phyloP scores from a whole-genome alignment of 768 basidiomycete species.

The Crucibulum laeve region DNA sequence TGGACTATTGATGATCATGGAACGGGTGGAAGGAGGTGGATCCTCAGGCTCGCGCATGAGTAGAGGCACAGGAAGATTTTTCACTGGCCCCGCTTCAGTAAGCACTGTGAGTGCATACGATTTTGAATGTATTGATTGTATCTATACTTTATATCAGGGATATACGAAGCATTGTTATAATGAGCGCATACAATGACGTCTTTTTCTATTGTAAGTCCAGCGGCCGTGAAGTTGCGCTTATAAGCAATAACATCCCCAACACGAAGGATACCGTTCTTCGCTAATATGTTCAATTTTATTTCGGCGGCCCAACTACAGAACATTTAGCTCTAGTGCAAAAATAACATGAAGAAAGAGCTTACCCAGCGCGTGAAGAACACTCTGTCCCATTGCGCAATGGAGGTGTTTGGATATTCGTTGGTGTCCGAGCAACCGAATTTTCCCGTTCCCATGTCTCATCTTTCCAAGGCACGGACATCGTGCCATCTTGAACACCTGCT shows the following conservation, averaged over 20 bases:
- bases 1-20: slow-evolving; percentile 36
- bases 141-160: slow-evolving; percentile 22
- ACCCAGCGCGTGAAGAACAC: not conserved
- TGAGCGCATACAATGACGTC: slow-evolving; percentile 42
- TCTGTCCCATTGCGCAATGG: not conserved
- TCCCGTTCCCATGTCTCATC: slow-evolving; percentile 56
- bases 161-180: not conserved
- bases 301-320: slow-evolving; percentile 32
- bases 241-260: slow-evolving; percentile 55
- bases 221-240: slow-evolving; percentile 38
- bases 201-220: slow-evolving; percentile 43
- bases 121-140: slow-evolving; percentile 39
- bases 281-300: slow-evolving; percentile 40
- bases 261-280: slow-evolving; percentile 36
- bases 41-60: slow-evolving; percentile 23
- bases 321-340: not conserved
- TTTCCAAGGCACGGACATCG: slow-evolving; percentile 55
- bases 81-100: slow-evolving; percentile 29
- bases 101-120: slow-evolving; percentile 38
- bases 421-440: slow-evolving; percentile 20
- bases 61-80: slow-evolving; percentile 31
- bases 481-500: slow-evolving; percentile 38
- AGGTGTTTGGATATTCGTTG: slow-evolving; percentile 6
- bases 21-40: slow-evolving; percentile 22
- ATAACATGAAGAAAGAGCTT: not conserved